phyloP scores from a whole-genome alignment of 306 rosid species.

The Senna tora region DNA sequence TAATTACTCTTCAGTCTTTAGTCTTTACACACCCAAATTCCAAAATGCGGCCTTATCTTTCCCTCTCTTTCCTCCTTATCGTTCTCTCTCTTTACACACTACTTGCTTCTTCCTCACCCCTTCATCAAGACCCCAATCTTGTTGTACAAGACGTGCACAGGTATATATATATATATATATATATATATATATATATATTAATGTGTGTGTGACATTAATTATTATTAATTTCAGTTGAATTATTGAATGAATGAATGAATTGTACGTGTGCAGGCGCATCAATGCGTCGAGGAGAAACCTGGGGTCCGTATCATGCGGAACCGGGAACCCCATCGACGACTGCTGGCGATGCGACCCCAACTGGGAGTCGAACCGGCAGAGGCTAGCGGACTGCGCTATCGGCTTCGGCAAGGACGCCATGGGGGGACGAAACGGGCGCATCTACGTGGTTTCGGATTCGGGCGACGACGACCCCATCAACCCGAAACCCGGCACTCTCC shows the following conservation, averaged over 20 bases:
- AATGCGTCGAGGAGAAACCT: conserved; percentile 66
- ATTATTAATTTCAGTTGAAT: not conserved
- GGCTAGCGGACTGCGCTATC: conserved; percentile 64
- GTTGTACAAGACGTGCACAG: conserved; percentile 61
- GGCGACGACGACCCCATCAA: conserved; percentile 55
- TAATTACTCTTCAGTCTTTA: no score
- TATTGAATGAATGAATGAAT: no score
- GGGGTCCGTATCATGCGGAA: conserved; percentile 57
- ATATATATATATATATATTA: no score
- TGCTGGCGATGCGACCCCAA: conserved; percentile 75
- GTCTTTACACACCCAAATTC: no score
- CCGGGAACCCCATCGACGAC: conserved; percentile 74
- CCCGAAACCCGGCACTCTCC: conserved; percentile 62
- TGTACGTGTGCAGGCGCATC: conserved; percentile 68
- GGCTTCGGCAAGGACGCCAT: conserved; percentile 68
- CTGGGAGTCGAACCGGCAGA: conserved; percentile 60
- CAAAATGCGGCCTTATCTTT: conserved; percentile 43
- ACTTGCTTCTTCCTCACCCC: conserved; percentile 38
- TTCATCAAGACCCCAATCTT: conserved; percentile 51
- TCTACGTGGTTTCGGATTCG: conserved; percentile 56
- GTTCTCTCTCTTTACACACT: conserved; percentile 28
- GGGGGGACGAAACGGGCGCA: conserved; percentile 58
- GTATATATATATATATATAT: conserved; percentile 23
- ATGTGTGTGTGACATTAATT: not conserved
- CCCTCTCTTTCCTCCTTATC: conserved; percentile 19